Conservation (phyloP, 345 rosid species). For the Lumnitzera racemosa region DNA sequence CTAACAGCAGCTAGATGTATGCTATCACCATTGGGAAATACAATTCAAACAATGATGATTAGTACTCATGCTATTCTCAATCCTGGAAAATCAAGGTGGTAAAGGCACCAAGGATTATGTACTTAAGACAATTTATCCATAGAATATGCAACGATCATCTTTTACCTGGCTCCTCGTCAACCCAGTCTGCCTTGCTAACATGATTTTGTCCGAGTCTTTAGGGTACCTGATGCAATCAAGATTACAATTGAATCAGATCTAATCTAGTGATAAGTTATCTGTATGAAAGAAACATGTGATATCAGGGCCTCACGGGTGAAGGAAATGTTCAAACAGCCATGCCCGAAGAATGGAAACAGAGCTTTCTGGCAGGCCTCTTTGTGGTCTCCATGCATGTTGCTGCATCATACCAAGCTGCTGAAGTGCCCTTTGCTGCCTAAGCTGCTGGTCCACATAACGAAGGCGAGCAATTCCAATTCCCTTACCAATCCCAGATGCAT, state of each 20-base stretch:
- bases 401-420: conserved; percentile 93
- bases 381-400: conserved; percentile 91
- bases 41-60: too few relatives aligned
- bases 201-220: conserved; percentile 92
- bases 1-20: too few relatives aligned
- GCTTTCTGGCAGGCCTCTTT: conserved; percentile 89
- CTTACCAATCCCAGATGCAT: conserved; percentile 44
- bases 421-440: conserved; percentile 84
- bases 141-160: not conserved
- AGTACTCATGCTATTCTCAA: too few relatives aligned
- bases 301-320: conserved; percentile 68
- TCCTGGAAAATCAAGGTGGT: too few relatives aligned
- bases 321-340: conserved; percentile 98
- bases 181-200: conserved; percentile 98
- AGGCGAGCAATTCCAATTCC: conserved; percentile 77
- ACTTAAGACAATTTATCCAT: too few relatives aligned
- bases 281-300: not conserved
- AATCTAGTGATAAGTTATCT: not conserved
- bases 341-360: conserved; percentile 93
- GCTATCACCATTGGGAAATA: too few relatives aligned
- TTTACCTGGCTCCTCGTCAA: conserved; percentile 94
- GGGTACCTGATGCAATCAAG: conserved; percentile 57
- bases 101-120: too few relatives aligned
- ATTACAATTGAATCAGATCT: not conserved
- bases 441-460: conserved; percentile 87